A percentile compares a stretch with the other conserved stretches of the same genome.
These are phyloP conservation scores for Leishmania mexicana DNA, from an alignment of 208 protist genomes.

Conservation along the genomic window DNA sequence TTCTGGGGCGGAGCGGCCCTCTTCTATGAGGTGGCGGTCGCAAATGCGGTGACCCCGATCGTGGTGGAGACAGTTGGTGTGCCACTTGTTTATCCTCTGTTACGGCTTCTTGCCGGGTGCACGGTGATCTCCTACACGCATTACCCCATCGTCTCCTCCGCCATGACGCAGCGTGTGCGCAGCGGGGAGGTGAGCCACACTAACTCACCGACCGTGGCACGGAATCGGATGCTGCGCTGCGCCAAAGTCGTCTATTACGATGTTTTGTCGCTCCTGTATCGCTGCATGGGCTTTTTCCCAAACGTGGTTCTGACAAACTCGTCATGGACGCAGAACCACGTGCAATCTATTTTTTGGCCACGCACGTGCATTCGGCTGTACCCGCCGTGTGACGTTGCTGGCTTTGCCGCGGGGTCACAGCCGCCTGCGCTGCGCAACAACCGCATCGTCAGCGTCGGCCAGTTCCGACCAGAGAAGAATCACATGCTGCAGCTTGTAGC, in stretches of 20 bases:
- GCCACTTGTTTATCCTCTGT: conserved; percentile 95
- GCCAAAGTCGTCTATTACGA: conserved; percentile 92
- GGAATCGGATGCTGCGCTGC: conserved; percentile 36
- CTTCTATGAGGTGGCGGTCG: conserved; percentile 88
- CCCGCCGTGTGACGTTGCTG: conserved; percentile 91
- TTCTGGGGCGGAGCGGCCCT: conserved; percentile 87
- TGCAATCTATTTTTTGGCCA: conserved; percentile 84
- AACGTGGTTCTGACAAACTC: conserved; percentile 95
- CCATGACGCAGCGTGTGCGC: conserved; percentile 77
- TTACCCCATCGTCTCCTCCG: conserved; percentile 96
- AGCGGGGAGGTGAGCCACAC: conserved; percentile 61
- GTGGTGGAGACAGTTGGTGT: conserved; percentile 96
- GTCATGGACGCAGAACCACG: conserved; percentile 96
- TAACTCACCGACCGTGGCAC: conserved; percentile 71
- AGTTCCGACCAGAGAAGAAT: conserved; percentile 99
- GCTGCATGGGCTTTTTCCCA: conserved; percentile 76
- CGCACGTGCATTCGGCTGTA: conserved; percentile 67
- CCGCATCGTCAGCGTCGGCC: conserved; percentile 94
- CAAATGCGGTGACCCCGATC: conserved; percentile 50
- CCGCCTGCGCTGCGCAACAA: conserved; percentile 38
- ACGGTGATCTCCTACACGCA: conserved; percentile 96
- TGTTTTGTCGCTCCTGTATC: conserved; percentile 90
- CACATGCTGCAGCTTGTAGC: conserved; percentile 94
- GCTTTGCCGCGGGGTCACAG: conserved; percentile 46
- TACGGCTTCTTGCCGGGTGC: conserved; percentile 79